phyloP scores from a whole-genome alignment of 2,329 filamentous ascomycete genomes.

The Niveomyces coronatus region DNA sequence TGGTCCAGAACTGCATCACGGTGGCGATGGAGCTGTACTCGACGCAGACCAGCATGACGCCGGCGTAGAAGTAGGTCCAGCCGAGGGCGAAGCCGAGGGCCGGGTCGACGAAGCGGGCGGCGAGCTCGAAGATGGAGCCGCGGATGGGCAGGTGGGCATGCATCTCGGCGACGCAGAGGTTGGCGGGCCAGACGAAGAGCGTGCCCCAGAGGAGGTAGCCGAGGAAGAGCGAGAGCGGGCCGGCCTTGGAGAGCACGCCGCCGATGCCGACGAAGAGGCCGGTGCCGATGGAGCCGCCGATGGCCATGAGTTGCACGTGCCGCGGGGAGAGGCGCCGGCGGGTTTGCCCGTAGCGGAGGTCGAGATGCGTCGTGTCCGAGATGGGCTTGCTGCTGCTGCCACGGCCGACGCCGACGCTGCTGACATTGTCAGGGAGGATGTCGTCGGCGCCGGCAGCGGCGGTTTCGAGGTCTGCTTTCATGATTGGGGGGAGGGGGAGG shows the following conservation, averaged over 20 bases:
- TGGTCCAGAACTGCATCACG: slow-evolving; percentile 34
- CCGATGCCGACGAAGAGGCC: slow-evolving; percentile 37
- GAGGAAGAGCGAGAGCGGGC: slow-evolving; percentile 33
- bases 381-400: background rate
- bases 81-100: slow-evolving; percentile 46
- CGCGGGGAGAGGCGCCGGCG: slow-evolving; percentile 26
- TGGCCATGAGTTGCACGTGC: slow-evolving; percentile 40
- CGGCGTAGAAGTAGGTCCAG: slow-evolving; percentile 40
- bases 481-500: background rate
- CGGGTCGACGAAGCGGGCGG: slow-evolving; percentile 44
- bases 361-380: slow-evolving; percentile 3
- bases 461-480: slow-evolving; percentile 4
- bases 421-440: background rate
- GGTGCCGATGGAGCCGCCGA: slow-evolving; percentile 36
- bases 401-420: background rate
- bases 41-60: slow-evolving; percentile 34
- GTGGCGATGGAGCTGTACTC: slow-evolving; percentile 35
- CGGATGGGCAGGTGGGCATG: slow-evolving; percentile 44
- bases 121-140: slow-evolving; percentile 44
- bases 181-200: slow-evolving; percentile 33
- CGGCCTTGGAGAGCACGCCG: slow-evolving; percentile 29
- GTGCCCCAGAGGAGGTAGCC: slow-evolving; percentile 35
- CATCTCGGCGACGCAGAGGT: slow-evolving; percentile 46
- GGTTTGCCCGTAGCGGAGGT: slow-evolving; percentile 21
- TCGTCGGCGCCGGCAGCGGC: background rate